Evolutionary conservation across 768 basidiomycete genomes (phyloP).

Genomic region (Pulveroboletus sp.): DNA sequence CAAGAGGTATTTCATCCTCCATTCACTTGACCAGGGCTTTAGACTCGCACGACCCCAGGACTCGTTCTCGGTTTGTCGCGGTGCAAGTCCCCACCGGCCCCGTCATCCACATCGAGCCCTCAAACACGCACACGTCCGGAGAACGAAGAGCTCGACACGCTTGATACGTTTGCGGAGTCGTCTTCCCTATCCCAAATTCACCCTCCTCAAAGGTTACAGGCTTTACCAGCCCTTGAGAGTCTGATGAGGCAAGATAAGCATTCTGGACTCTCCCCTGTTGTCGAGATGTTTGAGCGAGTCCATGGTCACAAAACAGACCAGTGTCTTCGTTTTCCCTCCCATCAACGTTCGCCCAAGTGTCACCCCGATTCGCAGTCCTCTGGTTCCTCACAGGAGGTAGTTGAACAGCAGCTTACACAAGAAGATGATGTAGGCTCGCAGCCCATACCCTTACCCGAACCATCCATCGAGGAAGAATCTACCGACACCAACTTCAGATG

Average conservation of each 20-base stretch:
- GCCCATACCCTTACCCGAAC: background rate
- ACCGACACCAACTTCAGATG: constrained; percentile 22
- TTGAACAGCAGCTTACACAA: constrained; percentile 49
- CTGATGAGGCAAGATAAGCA: constrained; percentile 8
- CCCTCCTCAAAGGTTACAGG: constrained; percentile 11
- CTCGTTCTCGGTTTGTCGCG: background rate
- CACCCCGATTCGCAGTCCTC: constrained; percentile 27
- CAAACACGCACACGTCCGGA: background rate
- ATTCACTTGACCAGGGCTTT: background rate
- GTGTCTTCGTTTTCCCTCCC: background rate
- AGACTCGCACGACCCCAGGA: constrained; percentile 10
- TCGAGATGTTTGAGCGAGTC: constrained; percentile 18
- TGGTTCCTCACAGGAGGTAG: constrained; percentile 36
- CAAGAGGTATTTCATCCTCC: constrained; percentile 17
- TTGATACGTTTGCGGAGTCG: constrained; percentile 16
- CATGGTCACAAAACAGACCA: constrained; percentile 3
- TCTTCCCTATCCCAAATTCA: constrained; percentile 18
- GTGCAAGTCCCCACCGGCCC: background rate
- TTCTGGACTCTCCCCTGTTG: constrained; percentile 9
- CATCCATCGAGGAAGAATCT: constrained; percentile 5
- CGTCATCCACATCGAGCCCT: background rate
- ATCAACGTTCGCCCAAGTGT: constrained; percentile 3
- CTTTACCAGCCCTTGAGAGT: constrained; percentile 21
- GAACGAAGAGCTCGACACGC: constrained; percentile 8
- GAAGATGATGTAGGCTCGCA: constrained; percentile 20